Conservation (phyloP, 306 rosid genomes). For the Bauhinia variegata region DNA sequence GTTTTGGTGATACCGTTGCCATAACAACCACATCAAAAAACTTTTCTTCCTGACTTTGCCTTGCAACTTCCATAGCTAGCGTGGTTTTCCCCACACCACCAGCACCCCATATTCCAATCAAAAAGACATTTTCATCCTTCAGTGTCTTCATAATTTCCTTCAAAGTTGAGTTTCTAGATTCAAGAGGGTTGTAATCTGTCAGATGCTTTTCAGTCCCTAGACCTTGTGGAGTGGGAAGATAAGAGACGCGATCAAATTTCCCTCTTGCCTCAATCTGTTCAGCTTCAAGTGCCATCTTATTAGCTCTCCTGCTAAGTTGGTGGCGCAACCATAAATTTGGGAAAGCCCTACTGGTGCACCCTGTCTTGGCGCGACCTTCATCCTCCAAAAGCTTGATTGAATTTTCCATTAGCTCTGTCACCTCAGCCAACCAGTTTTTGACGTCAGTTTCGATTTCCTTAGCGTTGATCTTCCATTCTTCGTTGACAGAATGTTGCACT, state of each 20-base stretch:
- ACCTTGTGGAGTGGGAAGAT: background rate
- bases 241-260: background rate
- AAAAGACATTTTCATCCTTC: background rate
- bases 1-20: background rate
- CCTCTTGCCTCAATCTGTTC: background rate
- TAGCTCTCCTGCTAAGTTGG: conserved; percentile 32
- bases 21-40: background rate
- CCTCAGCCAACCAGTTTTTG: conserved; percentile 38
- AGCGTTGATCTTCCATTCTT: conserved; percentile 33
- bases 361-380: conserved; percentile 1
- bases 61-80: background rate
- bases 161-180: background rate
- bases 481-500: conserved; percentile 39
- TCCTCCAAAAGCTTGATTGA: background rate
- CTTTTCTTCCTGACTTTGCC: background rate
- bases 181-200: background rate
- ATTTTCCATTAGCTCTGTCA: conserved; percentile 5
- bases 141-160: background rate
- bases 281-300: background rate
- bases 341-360: conserved; percentile 21
- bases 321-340: conserved; percentile 30
- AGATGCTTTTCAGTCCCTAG: background rate
- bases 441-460: conserved; percentile 44
- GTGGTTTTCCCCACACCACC: background rate
- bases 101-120: background rate